These are phyloP conservation scores for Pseudocercospora fijiensis DNA, from an alignment of 2,329 filamentous ascomycete genomes.

Conservation along the genomic window DNA sequence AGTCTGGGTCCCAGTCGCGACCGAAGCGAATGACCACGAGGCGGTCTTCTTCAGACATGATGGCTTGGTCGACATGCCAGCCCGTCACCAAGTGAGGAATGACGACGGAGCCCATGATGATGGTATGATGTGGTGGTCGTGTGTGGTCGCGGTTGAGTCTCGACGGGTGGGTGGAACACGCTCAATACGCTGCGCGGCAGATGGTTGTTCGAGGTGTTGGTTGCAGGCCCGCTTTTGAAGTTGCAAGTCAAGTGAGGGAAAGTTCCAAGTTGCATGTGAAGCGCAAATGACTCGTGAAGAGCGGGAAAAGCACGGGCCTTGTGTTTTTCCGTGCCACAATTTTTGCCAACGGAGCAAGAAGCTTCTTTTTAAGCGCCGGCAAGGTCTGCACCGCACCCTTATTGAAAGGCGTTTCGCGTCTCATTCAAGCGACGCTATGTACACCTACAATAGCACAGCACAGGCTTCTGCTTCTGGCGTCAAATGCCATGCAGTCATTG, in stretches of 20 bases:
- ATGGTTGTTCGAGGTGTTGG: neutral
- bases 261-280: neutral
- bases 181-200: neutral
- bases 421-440: neutral
- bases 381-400: neutral
- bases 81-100: slow-evolving; percentile 86
- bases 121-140: neutral
- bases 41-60: slow-evolving; percentile 85
- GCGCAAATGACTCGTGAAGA: neutral
- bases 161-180: neutral
- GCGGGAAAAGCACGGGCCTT: too few species aligned
- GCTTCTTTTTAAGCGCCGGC: neutral
- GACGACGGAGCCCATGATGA: slow-evolving; percentile 74
- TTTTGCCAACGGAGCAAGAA: neutral
- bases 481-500: neutral
- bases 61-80: slow-evolving; percentile 98
- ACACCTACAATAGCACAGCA: neutral
- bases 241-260: neutral
- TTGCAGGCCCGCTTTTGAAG: too few species aligned
- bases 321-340: neutral
- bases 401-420: neutral
- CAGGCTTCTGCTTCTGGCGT: too few species aligned
- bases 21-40: slow-evolving; percentile 93
- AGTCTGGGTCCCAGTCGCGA: slow-evolving; percentile 78
- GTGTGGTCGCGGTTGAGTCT: neutral